Conservation (phyloP, 768 basidiomycete genomes). For the Rhizopogon rudus region DNA sequence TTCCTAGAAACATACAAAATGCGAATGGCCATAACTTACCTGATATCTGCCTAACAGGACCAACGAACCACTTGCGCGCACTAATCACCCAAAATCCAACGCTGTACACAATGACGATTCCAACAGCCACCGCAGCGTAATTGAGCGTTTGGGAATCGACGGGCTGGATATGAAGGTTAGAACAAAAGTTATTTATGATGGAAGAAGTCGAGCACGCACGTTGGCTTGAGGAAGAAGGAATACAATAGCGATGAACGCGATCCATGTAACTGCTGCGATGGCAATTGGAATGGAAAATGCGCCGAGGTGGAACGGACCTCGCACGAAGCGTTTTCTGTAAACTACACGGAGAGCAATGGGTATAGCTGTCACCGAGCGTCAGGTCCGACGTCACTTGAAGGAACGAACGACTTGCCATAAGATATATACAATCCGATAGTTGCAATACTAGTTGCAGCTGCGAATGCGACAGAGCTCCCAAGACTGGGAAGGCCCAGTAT, state of each 20-base stretch:
- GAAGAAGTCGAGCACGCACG: constrained; percentile 25
- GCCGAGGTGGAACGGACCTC: constrained; percentile 73
- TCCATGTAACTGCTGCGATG: constrained; percentile 58
- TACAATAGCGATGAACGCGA: constrained; percentile 63
- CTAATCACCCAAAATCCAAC: constrained; percentile 67
- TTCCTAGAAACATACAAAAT: neutral
- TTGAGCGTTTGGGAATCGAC: constrained; percentile 70
- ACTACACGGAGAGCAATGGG: constrained; percentile 67
- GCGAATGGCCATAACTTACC: constrained; percentile 29
- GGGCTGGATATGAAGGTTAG: constrained; percentile 33
- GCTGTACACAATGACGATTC: constrained; percentile 61
- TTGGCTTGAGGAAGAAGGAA: constrained; percentile 72
- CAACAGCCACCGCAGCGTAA: constrained; percentile 72
- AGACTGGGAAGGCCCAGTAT: constrained; percentile 70
- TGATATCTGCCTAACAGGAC: constrained; percentile 62
- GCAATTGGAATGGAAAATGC: constrained; percentile 57
- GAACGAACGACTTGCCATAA: constrained; percentile 41
- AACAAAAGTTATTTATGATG: neutral
- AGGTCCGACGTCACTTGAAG: neutral
- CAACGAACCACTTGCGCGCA: constrained; percentile 69
- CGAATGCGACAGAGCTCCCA: constrained; percentile 67
- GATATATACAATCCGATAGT: constrained; percentile 77
- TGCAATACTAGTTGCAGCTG: constrained; percentile 52
- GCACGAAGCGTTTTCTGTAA: constrained; percentile 52
- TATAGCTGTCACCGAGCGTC: constrained; percentile 35